Conservation (phyloP, 2,329 filamentous ascomycete species). For the Pezicula neosporulosa region DNA sequence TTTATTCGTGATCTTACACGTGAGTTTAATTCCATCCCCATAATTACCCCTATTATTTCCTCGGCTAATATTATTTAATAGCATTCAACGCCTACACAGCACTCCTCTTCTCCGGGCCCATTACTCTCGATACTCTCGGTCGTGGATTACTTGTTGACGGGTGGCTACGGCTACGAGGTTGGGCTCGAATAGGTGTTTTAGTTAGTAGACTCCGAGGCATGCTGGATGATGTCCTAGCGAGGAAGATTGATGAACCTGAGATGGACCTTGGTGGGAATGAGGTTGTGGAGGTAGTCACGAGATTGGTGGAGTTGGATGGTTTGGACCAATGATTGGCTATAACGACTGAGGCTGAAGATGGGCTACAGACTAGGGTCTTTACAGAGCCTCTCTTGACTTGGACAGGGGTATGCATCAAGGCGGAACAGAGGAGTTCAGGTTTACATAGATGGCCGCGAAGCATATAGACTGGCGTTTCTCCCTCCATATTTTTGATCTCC, state of each 20-base stretch:
- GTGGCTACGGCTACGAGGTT: conserved; percentile 82
- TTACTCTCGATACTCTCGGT: conserved; percentile 83
- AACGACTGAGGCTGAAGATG: too few relatives aligned
- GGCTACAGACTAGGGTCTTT: too few relatives aligned
- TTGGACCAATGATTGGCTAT: conserved; percentile 48
- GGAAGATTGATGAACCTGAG: conserved; percentile 74
- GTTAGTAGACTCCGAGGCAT: conserved; percentile 79
- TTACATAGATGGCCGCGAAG: too few relatives aligned
- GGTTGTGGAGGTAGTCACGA: conserved; percentile 74
- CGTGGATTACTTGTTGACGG: conserved; percentile 87
- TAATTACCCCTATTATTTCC: background rate
- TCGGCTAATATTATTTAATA: conserved; percentile 24
- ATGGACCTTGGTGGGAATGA: conserved; percentile 55
- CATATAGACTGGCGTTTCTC: too few relatives aligned
- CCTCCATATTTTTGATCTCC: too few relatives aligned
- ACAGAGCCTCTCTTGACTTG: too few relatives aligned
- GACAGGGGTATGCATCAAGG: too few relatives aligned
- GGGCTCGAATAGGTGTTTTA: conserved; percentile 91
- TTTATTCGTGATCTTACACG: conserved; percentile 89
- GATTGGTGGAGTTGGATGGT: conserved; percentile 85
- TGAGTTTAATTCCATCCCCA: conserved; percentile 40
- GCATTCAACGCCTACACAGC: conserved; percentile 87
- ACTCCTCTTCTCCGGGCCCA: conserved; percentile 81
- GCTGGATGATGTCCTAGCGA: conserved; percentile 79
- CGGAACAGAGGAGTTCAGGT: too few relatives aligned